Conservation (phyloP, 2,329 filamentous ascomycete genomes). For the Sarocladiaceae sp. region DNA sequence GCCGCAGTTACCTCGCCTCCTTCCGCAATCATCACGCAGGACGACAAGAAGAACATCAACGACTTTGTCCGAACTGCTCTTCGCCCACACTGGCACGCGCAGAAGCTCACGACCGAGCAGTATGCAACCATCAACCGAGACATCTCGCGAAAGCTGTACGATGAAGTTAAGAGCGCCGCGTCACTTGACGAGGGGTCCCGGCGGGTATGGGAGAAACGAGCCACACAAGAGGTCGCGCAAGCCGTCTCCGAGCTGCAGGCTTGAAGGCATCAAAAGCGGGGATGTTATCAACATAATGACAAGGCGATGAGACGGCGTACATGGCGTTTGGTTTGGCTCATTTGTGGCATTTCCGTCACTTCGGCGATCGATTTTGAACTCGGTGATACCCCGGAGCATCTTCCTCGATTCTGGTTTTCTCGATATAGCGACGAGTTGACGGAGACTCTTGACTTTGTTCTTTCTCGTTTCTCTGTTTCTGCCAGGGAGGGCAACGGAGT, state of each 20-base stretch:
- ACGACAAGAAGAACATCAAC: slow-evolving; percentile 84
- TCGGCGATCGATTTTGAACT: background rate
- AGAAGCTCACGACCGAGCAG: slow-evolving; percentile 78
- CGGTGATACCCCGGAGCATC: slow-evolving; percentile 3
- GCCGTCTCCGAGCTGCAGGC: slow-evolving; percentile 59
- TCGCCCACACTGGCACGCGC: slow-evolving; percentile 76
- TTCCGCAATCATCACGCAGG: slow-evolving; percentile 63
- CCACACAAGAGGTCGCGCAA: slow-evolving; percentile 71
- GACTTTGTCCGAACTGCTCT: slow-evolving; percentile 81
- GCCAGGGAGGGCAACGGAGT: background rate
- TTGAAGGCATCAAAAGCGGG: slow-evolving; percentile 23
- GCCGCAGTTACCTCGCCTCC: slow-evolving; percentile 66
- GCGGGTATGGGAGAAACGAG: slow-evolving; percentile 70
- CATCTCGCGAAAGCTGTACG: slow-evolving; percentile 85
- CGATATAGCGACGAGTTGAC: slow-evolving; percentile 1
- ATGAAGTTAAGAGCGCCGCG: slow-evolving; percentile 51
- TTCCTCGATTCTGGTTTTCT: background rate
- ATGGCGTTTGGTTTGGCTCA: slow-evolving; percentile 2
- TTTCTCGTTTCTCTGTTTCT: background rate
- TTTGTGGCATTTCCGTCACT: slow-evolving; percentile 5
- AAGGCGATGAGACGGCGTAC: background rate
- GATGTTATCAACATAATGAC: background rate
- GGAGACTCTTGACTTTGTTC: background rate
- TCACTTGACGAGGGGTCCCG: slow-evolving; percentile 62
- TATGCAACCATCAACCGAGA: slow-evolving; percentile 90